Evolutionary conservation across 2,329 filamentous ascomycete genomes (phyloP).

Genomic region (Alternaria gansuensis): DNA sequence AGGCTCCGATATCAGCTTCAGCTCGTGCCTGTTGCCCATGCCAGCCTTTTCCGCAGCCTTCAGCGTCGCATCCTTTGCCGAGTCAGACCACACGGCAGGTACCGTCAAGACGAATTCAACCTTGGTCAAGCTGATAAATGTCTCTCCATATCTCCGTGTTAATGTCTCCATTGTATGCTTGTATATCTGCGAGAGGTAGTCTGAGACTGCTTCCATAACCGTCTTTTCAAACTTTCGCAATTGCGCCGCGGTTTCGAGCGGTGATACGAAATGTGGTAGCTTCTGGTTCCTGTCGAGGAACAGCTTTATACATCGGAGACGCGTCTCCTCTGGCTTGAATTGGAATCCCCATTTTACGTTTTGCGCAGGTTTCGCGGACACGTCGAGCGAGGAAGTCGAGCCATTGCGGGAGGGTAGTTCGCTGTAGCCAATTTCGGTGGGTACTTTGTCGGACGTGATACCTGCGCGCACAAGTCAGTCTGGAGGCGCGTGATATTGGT

Average conservation of each 20-base stretch:
- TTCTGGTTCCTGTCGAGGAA: slow-evolving; percentile 84
- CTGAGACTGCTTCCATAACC: slow-evolving; percentile 79
- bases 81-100: slow-evolving; percentile 84
- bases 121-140: slow-evolving; percentile 78
- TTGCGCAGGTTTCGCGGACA: slow-evolving; percentile 31
- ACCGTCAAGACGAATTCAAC: slow-evolving; percentile 79
- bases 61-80: slow-evolving; percentile 83
- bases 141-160: slow-evolving; percentile 76
- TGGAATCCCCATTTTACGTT: slow-evolving; percentile 80
- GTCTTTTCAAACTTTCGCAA: slow-evolving; percentile 78
- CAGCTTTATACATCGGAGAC: slow-evolving; percentile 83
- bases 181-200: slow-evolving; percentile 80
- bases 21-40: slow-evolving; percentile 74
- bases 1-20: slow-evolving; percentile 81
- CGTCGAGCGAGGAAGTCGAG: slow-evolving; percentile 33
- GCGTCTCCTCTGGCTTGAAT: slow-evolving; percentile 78
- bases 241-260: slow-evolving; percentile 78
- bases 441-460: slow-evolving; percentile 88
- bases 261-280: slow-evolving; percentile 80
- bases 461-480: slow-evolving; percentile 35
- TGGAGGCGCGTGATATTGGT: neutral
- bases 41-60: slow-evolving; percentile 80
- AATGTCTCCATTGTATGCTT: slow-evolving; percentile 81
- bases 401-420: slow-evolving; percentile 24
- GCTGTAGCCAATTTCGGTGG: slow-evolving; percentile 74